A percentile compares a stretch with the other conserved stretches of the same genome.
These are phyloP conservation scores for Kodamaea kaohsiungensis DNA, from an alignment of 805 yeast species.

Conservation along the genomic window DNA sequence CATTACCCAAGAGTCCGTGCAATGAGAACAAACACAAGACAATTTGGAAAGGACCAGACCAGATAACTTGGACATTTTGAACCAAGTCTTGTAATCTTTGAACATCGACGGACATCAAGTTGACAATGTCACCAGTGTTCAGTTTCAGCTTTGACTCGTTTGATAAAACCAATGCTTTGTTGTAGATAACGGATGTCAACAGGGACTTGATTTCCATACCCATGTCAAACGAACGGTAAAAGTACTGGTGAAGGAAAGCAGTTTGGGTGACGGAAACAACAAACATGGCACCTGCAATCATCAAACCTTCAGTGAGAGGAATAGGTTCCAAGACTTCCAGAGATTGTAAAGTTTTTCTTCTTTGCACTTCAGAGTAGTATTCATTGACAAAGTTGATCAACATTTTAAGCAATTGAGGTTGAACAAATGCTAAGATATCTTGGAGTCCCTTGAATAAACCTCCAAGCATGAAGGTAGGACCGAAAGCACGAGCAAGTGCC, in stretches of 20 bases:
- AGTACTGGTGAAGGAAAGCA: constrained; percentile 74
- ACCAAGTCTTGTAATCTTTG: constrained; percentile 84
- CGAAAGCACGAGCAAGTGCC: constrained; percentile 74
- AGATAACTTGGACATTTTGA: constrained; percentile 73
- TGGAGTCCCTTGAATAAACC: constrained; percentile 72
- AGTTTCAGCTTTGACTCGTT: constrained; percentile 70
- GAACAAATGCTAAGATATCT: constrained; percentile 78
- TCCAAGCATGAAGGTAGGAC: constrained; percentile 66
- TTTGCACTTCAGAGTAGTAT: constrained; percentile 27
- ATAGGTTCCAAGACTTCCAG: constrained; percentile 30
- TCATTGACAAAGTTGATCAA: constrained; percentile 58
- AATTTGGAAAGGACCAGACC: constrained; percentile 95
- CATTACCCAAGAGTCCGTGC: constrained; percentile 71
- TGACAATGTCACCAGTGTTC: constrained; percentile 90
- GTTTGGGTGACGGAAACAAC: constrained; percentile 76
- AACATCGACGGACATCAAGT: constrained; percentile 91
- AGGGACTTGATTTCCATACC: constrained; percentile 78
- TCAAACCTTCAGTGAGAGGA: constrained; percentile 72
- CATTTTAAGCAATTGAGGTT: constrained; percentile 76
- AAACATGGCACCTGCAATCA: constrained; percentile 78
- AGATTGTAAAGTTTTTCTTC: constrained; percentile 21
- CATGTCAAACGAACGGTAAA: constrained; percentile 68
- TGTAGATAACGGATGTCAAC: constrained; percentile 64
- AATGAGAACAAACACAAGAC: constrained; percentile 71
- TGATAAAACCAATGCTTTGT: constrained; percentile 67